phyloP scores from a whole-genome alignment of 345 rosid genomes.

The thale cress (Arabidopsis thaliana) region TAIR10.1 NC_003075.7:15138001-15138500 shows the following conservation, averaged over 20 bases:
- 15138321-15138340: not conserved
- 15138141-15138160: not conserved
- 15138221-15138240: not conserved
- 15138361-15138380: conserved; percentile 55
- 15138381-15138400: conserved; percentile 82
- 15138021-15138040: no score
- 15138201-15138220: not conserved
- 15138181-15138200: not conserved
- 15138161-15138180: not conserved
- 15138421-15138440: conserved; percentile 56
- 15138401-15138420: conserved; percentile 69
- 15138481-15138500: conserved; percentile 5
- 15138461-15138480: conserved; percentile 53
- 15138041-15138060: no score
- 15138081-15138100: not conserved
- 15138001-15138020: not conserved
- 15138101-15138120: conserved; percentile 10
- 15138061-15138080: no score
- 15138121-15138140: conserved; percentile 2
- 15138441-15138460: conserved; percentile 62
- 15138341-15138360: not conserved
- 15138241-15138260: not conserved
- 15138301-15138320: conserved; percentile 2
- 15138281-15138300: not conserved
- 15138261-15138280: no score